Evolutionary conservation across 805 yeast species (phyloP), one percentile per base, ranked within the genome.

Genomic region (Zygosaccharomyces bisporus): DNA sequence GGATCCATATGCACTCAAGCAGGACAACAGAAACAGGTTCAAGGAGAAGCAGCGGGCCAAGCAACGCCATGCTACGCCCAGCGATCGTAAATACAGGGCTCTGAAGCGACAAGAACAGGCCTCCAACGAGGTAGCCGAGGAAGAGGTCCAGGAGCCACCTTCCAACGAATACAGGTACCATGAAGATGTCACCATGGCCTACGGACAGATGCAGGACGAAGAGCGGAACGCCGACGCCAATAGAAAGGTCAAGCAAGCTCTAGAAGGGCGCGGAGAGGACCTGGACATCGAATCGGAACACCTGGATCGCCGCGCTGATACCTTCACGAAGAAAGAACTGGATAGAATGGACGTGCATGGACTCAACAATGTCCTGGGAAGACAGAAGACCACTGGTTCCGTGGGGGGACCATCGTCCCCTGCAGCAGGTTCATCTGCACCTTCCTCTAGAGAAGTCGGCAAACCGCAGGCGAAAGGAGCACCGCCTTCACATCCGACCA

Each of bases 1-100:
- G 64, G 64, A 59, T 39, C 50, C 58, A 1, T 60, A 45, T 49
- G 56, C 53, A 32, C 38, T 67, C 23, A 70, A 70, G 56, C 52
- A 59, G 30, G 74, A 69, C 48, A 70, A 70, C 47, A 55, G 74
- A 8, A 69, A 66, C 60, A 68, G 66, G 54, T 70, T 68, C 46
- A 70, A 64, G 43, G 74, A 70, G 43, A 70, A 68, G 47, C 61
- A 66, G 23, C 63, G 60, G 41, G 58, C 68, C 9, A 70, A 70
- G 44, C 54, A 67, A 4, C 64, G 58, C 16, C 74, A 70, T 52
- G 61, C 58, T 1, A 65, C 66, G 39, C 69, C 62, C 44, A 67
- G 64, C 53, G 70, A 56, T 49, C 61, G 53, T 50, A 69, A 61
- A 57, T 69, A 63, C 45, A 50, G 55, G 4, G 53, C 60, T 10